Evolutionary conservation across 345 rosid genomes (phyloP).

Genomic region (Eucalyptus microcorys): DNA sequence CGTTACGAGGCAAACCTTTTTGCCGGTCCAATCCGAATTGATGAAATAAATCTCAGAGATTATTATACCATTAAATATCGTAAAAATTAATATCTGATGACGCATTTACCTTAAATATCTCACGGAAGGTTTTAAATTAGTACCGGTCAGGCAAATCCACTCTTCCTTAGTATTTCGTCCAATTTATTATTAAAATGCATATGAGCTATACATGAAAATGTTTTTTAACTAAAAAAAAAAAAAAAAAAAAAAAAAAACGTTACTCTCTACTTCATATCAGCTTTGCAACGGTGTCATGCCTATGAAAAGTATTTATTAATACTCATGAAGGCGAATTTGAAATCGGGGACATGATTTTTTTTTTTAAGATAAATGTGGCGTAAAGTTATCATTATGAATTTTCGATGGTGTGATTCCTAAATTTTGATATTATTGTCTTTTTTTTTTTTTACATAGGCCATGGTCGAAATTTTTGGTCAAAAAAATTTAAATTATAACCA

Average conservation of each 20-base stretch:
- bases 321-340: too few relatives aligned
- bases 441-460: neutral
- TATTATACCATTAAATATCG: neutral
- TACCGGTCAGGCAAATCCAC: neutral
- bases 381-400: neutral
- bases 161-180: neutral
- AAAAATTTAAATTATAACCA: neutral
- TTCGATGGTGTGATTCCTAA: neutral
- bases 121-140: neutral
- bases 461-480: neutral
- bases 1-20: neutral
- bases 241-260: neutral
- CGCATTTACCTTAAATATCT: neutral
- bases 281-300: too few relatives aligned
- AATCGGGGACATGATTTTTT: accelerated
- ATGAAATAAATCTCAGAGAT: neutral
- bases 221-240: neutral
- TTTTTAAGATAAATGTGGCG: too few relatives aligned
- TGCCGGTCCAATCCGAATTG: neutral
- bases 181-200: too few relatives aligned
- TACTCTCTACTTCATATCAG: too few relatives aligned
- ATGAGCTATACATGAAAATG: neutral
- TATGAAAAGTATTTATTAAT: too few relatives aligned
- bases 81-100: neutral
- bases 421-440: neutral